Evolutionary conservation across 805 yeast species (phyloP).

Genomic region (Candida multigemmis): DNA sequence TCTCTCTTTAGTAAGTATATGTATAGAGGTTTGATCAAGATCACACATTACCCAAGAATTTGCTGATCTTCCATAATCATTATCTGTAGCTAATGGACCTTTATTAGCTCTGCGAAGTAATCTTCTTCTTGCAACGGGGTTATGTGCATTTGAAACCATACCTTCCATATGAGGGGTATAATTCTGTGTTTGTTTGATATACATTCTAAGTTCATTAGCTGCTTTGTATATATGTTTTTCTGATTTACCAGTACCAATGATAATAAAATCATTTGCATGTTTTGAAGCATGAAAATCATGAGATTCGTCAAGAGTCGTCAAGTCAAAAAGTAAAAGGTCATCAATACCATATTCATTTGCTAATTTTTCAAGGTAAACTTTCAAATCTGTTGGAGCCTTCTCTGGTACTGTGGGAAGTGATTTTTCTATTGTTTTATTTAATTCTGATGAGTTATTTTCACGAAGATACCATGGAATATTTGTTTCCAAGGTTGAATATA

Average conservation of each 20-base stretch:
- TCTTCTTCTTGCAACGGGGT: conserved; percentile 27
- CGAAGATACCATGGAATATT: conserved; percentile 56
- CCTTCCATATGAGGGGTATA: conserved; percentile 60
- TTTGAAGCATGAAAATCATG: conserved; percentile 20
- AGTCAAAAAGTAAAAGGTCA: conserved; percentile 57
- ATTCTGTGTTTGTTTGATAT: conserved; percentile 40
- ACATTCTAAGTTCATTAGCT: conserved; percentile 45
- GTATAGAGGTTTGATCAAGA: conserved; percentile 56
- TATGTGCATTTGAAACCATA: conserved; percentile 46
- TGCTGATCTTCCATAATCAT: conserved; percentile 45
- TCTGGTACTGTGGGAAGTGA: conserved; percentile 52
- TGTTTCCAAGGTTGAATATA: neutral
- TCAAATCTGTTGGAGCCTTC: conserved; percentile 45
- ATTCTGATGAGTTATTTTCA: conserved; percentile 25
- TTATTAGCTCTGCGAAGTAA: conserved; percentile 45
- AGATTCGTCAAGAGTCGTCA: conserved; percentile 28
- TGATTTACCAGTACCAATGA: conserved; percentile 71
- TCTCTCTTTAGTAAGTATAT: conserved; percentile 63
- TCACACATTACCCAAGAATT: conserved; percentile 85
- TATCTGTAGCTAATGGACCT: conserved; percentile 41
- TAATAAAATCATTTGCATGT: conserved; percentile 22
- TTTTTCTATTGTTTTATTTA: conserved; percentile 11
- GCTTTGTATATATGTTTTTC: conserved; percentile 70
- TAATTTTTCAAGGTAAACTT: conserved; percentile 35
- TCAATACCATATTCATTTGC: conserved; percentile 56